These are phyloP conservation scores for Torulaspora globosa DNA, from an alignment of 1,139 yeast genomes.

Conservation along the genomic window DNA sequence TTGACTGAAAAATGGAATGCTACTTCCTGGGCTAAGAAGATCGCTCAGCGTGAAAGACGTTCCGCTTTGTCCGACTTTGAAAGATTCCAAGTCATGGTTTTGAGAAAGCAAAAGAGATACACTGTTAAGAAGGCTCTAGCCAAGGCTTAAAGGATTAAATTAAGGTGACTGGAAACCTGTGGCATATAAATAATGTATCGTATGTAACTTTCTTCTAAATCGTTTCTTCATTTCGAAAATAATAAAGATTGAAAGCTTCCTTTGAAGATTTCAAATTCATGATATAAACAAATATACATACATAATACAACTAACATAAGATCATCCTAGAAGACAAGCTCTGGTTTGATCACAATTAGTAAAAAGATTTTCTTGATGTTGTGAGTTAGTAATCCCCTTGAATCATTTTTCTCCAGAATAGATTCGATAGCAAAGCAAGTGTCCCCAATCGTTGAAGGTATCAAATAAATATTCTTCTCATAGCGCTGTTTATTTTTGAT, in stretches of 20 bases:
- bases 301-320: neutral
- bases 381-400: conserved; percentile 11
- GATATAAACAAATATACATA: neutral
- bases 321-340: conserved; percentile 10
- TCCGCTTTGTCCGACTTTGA: conserved; percentile 91
- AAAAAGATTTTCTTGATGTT: conserved; percentile 17
- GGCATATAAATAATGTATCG: conserved; percentile 14
- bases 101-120: conserved; percentile 94
- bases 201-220: conserved; percentile 14
- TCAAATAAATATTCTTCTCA: conserved; percentile 28
- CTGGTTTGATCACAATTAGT: conserved; percentile 25
- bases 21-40: conserved; percentile 96
- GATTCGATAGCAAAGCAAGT: conserved; percentile 5
- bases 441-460: conserved; percentile 18
- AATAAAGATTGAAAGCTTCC: neutral
- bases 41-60: conserved; percentile 92
- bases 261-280: neutral
- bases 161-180: conserved; percentile 7
- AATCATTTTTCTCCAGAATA: conserved; percentile 3
- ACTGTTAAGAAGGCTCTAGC: conserved; percentile 90
- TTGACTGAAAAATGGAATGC: conserved; percentile 88
- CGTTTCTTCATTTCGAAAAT: conserved; percentile 9
- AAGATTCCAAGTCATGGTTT: conserved; percentile 98
- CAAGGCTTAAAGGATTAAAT: conserved; percentile 55
- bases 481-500: conserved; percentile 20